Evolutionary conservation across 2,329 filamentous ascomycete genomes (phyloP).

Genomic region (Phaeosphaeriaceae sp.): DNA sequence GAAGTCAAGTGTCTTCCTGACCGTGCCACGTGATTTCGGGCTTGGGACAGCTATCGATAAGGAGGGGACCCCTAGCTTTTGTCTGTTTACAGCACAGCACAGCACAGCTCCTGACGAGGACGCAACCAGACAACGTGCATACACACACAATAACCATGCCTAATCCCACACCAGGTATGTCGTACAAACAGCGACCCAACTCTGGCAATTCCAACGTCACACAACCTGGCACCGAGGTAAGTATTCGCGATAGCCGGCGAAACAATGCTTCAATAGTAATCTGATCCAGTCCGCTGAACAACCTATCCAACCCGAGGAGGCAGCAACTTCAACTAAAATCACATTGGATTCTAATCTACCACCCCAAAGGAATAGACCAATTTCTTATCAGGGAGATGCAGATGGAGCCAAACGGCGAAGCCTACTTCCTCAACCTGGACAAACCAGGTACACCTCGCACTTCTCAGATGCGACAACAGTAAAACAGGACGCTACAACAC

Average conservation of each 20-base stretch:
- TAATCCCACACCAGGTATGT: slow-evolving; percentile 26
- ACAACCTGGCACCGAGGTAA: too few species aligned
- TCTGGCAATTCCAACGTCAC: slow-evolving; percentile 14
- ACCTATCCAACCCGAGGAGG: not conserved
- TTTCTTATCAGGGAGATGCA: slow-evolving; percentile 13
- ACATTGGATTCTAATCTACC: slow-evolving; percentile 2
- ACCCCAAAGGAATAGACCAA: slow-evolving; percentile 3
- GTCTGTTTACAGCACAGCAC: not conserved
- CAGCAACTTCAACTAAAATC: not conserved
- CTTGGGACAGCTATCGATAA: slow-evolving; percentile 11
- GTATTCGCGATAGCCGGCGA: too few species aligned
- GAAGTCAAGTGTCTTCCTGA: not conserved
- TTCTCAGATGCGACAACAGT: not conserved
- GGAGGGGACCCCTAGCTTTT: slow-evolving; percentile 3
- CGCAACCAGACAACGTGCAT: slow-evolving; percentile 3
- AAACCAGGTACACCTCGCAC: slow-evolving; percentile 24
- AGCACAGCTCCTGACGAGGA: too few species aligned
- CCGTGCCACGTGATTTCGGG: not conserved
- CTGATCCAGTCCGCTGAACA: slow-evolving; percentile 8
- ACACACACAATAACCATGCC: slow-evolving; percentile 19
- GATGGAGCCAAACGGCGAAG: slow-evolving; percentile 29
- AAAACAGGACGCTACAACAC: slow-evolving; percentile 1
- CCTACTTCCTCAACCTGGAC: slow-evolving; percentile 43
- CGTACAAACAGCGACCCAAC: slow-evolving; percentile 24
- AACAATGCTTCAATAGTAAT: slow-evolving; percentile 3